Base-by-base conservation (phyloP, 2,329 filamentous ascomycete genomes). In the Pseudocercospora crystallina region DNA sequence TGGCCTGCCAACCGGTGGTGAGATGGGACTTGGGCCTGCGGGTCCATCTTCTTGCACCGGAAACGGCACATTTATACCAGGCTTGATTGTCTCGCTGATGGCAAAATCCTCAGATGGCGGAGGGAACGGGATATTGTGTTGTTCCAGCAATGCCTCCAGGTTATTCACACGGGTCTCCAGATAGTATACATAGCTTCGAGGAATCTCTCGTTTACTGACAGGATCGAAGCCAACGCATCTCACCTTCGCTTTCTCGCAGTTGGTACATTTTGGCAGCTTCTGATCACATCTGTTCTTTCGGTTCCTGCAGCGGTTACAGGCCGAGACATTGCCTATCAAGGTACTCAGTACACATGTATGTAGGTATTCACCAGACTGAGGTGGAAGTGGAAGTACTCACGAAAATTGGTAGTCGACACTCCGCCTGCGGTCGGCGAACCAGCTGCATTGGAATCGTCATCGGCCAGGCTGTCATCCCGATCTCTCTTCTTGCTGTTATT, bases 201-300 rank as follows among this genome's bases (percentile, higher is more conserved):
- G 92, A 51, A 97, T 96, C 73, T 96, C 90, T 66, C 89, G 85
- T 78, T 96, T 96, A 17, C 90, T 95, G 65, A 96, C 96, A 31
- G 92, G 91, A 68, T 97, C 92, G 71, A 96, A 96, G 56, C 92
- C 92, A 43, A 96, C 90, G 69, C 94, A 97, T 60, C 88, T 86
- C 39, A 95, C 89, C 51, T 82, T 81, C n/a, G 89, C 91, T 74
- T 96, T 96, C 69, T 91, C 90, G 72, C 92, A 97, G 61, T 89
- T 89, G 36, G 88, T 86, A 70, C 92, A 97, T 63, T 88, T 89
- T 8, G 92, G 92, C 55, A 97, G 79, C 59, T 87, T 86, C 78
- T 96, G 92, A 72, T 97, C 92, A 72, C 92, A 97, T 46, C 90
- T 81, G 69, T 96, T 97, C 77, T 97, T 97, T 65, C 92, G 83